Evolutionary conservation across 1,139 yeast genomes (phyloP).

Genomic region (Saccharomyces hybrid): DNA sequence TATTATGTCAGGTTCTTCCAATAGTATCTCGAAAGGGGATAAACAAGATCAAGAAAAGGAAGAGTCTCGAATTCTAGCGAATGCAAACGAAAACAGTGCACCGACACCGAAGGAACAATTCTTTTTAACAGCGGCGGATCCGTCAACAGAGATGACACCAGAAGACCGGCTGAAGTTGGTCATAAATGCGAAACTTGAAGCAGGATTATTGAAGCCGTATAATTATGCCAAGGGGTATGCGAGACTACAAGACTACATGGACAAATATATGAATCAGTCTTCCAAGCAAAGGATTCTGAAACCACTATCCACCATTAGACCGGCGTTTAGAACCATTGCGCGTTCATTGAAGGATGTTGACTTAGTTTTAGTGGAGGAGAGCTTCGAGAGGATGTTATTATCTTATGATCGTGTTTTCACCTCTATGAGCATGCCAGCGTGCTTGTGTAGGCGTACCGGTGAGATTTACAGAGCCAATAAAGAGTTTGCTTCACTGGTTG

Average conservation of each 20-base stretch:
- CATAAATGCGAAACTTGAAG: slow-evolving; percentile 91
- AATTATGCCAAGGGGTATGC: slow-evolving; percentile 94
- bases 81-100: neutral
- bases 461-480: slow-evolving; percentile 93
- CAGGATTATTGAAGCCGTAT: slow-evolving; percentile 88
- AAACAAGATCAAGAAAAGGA: neutral
- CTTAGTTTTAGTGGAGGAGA: slow-evolving; percentile 85
- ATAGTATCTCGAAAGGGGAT: neutral
- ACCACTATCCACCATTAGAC: slow-evolving; percentile 80
- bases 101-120: slow-evolving; percentile 81
- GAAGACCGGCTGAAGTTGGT: slow-evolving; percentile 92
- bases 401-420: slow-evolving; percentile 95
- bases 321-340: slow-evolving; percentile 92
- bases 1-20: neutral
- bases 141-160: slow-evolving; percentile 89
- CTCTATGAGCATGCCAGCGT: slow-evolving; percentile 96
- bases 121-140: slow-evolving; percentile 94
- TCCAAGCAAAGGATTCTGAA: slow-evolving; percentile 83
- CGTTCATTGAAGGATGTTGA: slow-evolving; percentile 87
- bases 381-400: slow-evolving; percentile 85
- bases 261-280: slow-evolving; percentile 79
- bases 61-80: neutral
- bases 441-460: slow-evolving; percentile 96
- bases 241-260: slow-evolving; percentile 84
- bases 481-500: slow-evolving; percentile 92